Base-by-base conservation (phyloP, 441 rosid species). In the Erodium moschatum region DNA sequence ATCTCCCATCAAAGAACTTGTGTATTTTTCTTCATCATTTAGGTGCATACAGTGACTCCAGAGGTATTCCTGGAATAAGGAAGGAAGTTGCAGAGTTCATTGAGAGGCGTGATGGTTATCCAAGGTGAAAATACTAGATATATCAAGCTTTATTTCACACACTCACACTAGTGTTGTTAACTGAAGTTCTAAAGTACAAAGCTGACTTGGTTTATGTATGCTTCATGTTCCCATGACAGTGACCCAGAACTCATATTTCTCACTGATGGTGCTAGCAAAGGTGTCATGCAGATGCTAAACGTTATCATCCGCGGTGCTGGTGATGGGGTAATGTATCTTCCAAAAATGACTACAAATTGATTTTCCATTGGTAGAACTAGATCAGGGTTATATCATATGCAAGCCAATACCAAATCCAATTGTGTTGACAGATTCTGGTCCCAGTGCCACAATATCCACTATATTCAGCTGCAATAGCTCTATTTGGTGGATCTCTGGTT, bases 371-470 rank as follows among this genome's bases (percentile, higher is more conserved):
- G 5, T 67, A 12, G 65, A 64, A 67, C 46, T 16, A 8, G 52
- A 46, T 33, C 6, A 33, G 38, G 38, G 38, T 33, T 24, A 24
- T 72, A 66, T 33, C 2, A 24, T 72, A 66, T 31, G 35, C 67
- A 67, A 44, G 60, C 56, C 20, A 33, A 18, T 48, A 60, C 60
- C 58, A 64, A n/a, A 62, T 75, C 54, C 66, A n/a, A 52, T 13
- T 10, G 3, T 27, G 10, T 76, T 81, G 71, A 74, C 82, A 93
- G 98, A 70, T 93, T 79, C 78, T 93, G 81, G 97, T 93, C 80
- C 98, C 98, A 67, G 96, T 93, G 70, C 98, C 98, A 38, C 98
- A 93, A 73, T 93, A 93, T 75, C 98, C 98, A 42, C 95, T 93
- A 76, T 93, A 91, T 83, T 93, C 98, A 31, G 98, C 98, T 67